Conservation (phyloP, 495 filamentous ascomycete genomes). For the Cercophora samala region DNA sequence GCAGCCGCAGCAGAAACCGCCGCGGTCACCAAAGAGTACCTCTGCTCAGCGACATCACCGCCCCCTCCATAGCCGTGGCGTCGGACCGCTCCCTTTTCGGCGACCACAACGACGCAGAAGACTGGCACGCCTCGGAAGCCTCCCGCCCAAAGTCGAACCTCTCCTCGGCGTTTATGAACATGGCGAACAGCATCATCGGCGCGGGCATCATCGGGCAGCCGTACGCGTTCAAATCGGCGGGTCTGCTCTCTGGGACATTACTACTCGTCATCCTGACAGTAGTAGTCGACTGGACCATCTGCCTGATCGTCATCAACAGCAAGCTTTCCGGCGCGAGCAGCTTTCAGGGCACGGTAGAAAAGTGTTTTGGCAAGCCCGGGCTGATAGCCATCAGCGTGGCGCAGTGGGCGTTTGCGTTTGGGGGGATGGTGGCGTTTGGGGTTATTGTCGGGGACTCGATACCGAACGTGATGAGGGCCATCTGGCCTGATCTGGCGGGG, state of each 20-base stretch:
- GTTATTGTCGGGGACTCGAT: constrained; percentile 96
- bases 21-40: constrained; percentile 60
- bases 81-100: constrained; percentile 37
- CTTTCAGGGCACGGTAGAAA: constrained; percentile 91
- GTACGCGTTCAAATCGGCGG: constrained; percentile 89
- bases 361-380: constrained; percentile 85
- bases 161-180: constrained; percentile 81
- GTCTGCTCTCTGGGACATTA: constrained; percentile 72
- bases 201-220: constrained; percentile 97
- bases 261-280: constrained; percentile 76
- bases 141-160: constrained; percentile 49
- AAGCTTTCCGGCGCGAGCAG: constrained; percentile 88
- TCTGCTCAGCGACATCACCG: constrained; percentile 80
- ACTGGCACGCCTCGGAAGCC: constrained; percentile 44
- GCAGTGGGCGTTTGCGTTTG: constrained; percentile 98
- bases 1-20: no score
- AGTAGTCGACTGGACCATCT: constrained; percentile 93
- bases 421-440: constrained; percentile 96
- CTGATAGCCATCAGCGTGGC: constrained; percentile 87
- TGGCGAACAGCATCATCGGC: constrained; percentile 98
- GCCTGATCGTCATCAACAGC: constrained; percentile 91
- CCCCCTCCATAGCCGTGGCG: constrained; percentile 81
- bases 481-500: constrained; percentile 73
- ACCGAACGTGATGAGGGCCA: constrained; percentile 76
- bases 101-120: constrained; percentile 39